These are phyloP conservation scores for Wickerhamiella bombiphila DNA, from an alignment of 805 yeast species.

Conservation along the genomic window DNA sequence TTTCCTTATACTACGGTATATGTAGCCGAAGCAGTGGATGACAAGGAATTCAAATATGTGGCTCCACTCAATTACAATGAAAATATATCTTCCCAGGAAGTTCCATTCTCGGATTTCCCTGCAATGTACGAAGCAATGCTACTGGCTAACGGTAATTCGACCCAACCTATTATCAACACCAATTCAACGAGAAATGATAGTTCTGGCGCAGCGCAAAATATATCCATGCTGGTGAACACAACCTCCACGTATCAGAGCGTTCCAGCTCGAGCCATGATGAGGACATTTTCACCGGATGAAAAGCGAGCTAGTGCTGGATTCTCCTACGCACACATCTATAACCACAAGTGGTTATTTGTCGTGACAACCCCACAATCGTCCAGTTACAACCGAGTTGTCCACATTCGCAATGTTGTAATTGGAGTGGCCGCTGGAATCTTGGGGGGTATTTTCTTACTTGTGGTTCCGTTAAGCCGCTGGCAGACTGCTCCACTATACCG, in stretches of 20 bases:
- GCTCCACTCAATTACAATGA: not conserved
- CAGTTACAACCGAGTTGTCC: conserved; percentile 10
- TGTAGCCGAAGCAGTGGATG: not conserved
- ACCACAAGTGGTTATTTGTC: conserved; percentile 15
- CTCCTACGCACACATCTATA: conserved; percentile 10
- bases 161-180: no score
- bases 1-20: not conserved
- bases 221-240: no score
- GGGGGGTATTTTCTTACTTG: conserved; percentile 15
- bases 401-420: conserved; percentile 13
- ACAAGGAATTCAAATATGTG: not conserved
- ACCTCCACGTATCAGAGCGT: not conserved
- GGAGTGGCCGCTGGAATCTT: conserved; percentile 17
- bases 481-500: conserved; percentile 17
- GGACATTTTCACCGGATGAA: not conserved
- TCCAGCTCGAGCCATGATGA: not conserved
- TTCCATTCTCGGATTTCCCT: not conserved
- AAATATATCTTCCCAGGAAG: not conserved
- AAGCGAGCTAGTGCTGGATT: conserved; percentile 15
- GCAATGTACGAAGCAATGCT: not conserved
- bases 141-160: not conserved
- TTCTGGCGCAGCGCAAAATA: no score
- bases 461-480: conserved; percentile 16
- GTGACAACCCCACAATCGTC: conserved; percentile 9
- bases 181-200: not conserved